A percentile compares a stretch with the other conserved stretches of the same genome.
Conservation (phyloP, 129 eudicot genomes). For the Solidago caesia region DNA sequence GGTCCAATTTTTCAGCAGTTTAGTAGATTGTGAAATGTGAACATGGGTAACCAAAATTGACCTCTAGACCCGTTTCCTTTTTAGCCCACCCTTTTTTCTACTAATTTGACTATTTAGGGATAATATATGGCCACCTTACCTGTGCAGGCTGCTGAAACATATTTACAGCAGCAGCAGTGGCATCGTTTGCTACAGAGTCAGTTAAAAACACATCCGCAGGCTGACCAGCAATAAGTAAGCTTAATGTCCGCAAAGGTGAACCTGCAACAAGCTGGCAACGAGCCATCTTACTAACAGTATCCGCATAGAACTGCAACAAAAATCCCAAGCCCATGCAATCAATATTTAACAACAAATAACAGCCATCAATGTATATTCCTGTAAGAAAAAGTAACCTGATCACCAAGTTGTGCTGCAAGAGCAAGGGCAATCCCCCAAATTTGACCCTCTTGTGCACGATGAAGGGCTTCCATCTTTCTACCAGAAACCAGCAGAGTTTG, state of each 20-base stretch:
- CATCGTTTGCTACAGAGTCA: slow-evolving; percentile 37
- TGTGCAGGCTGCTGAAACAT: slow-evolving; percentile 58
- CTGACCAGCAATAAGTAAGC: slow-evolving; percentile 90
- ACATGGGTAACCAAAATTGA: not conserved
- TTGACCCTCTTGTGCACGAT: slow-evolving; percentile 86
- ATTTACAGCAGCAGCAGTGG: slow-evolving; percentile 36
- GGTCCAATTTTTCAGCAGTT: no score
- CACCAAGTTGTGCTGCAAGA: slow-evolving; percentile 94
- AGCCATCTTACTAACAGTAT: slow-evolving; percentile 90
- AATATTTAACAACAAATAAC: slow-evolving; percentile 13
- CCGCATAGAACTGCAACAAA: slow-evolving; percentile 75
- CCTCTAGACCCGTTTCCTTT: not conserved
- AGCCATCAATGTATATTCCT: not conserved
- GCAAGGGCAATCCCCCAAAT: slow-evolving; percentile 89
- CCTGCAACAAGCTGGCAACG: slow-evolving; percentile 76
- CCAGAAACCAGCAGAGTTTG: slow-evolving; percentile 89
- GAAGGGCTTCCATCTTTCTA: slow-evolving; percentile 78
- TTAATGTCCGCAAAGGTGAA: slow-evolving; percentile 91
- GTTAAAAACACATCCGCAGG: slow-evolving; percentile 81
- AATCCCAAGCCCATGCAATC: slow-evolving; percentile 9
- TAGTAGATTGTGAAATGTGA: no score
- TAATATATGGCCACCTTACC: slow-evolving; percentile 40
- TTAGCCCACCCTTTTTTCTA: not conserved
- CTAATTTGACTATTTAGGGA: slow-evolving; percentile 8
- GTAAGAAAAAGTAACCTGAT: slow-evolving; percentile 56